phyloP scores from a whole-genome alignment of 2,329 filamentous ascomycete species.

The Ciborinia camelliae region DNA sequence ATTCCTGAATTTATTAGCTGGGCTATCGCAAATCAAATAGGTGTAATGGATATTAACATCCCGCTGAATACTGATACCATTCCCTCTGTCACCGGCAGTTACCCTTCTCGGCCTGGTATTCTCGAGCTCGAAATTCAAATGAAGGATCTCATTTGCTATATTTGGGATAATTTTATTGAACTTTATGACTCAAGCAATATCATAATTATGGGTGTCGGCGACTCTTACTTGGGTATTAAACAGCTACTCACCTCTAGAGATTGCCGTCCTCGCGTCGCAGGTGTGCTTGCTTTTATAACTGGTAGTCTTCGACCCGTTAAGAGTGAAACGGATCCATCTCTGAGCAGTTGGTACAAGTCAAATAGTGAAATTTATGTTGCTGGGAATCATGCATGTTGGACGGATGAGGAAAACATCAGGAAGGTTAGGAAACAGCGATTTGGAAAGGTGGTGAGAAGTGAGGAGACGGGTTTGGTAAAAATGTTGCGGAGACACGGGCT shows the following conservation, averaged over 20 bases:
- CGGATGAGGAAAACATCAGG: conserved; percentile 54
- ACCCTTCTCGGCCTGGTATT: conserved; percentile 44
- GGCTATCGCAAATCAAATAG: conserved; percentile 73
- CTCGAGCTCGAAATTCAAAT: conserved; percentile 50
- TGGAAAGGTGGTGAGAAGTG: conserved; percentile 54
- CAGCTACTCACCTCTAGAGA: conserved; percentile 74
- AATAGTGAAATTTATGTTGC: conserved; percentile 79
- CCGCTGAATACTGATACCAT: conserved; percentile 44
- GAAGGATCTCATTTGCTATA: conserved; percentile 73
- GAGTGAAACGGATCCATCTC: conserved; percentile 69
- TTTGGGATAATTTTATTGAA: conserved; percentile 98
- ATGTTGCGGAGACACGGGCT: conserved; percentile 56
- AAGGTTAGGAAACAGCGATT: conserved; percentile 60
- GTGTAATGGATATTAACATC: conserved; percentile 87
- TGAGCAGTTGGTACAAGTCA: conserved; percentile 78
- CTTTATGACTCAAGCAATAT: conserved; percentile 65
- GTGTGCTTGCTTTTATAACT: conserved; percentile 77
- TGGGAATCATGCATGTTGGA: conserved; percentile 72
- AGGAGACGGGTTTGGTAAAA: conserved; percentile 46
- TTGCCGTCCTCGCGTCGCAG: conserved; percentile 65
- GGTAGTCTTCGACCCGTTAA: conserved; percentile 74
- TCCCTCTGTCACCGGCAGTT: conserved; percentile 4
- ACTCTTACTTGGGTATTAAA: conserved; percentile 80
- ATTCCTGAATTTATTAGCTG: conserved; percentile 79
- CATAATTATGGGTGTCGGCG: conserved; percentile 85